Evolutionary conservation across 495 filamentous ascomycete genomes (phyloP), one percentile per base, ranked within the genome.

Genomic region (Penicillium crystallinum): DNA sequence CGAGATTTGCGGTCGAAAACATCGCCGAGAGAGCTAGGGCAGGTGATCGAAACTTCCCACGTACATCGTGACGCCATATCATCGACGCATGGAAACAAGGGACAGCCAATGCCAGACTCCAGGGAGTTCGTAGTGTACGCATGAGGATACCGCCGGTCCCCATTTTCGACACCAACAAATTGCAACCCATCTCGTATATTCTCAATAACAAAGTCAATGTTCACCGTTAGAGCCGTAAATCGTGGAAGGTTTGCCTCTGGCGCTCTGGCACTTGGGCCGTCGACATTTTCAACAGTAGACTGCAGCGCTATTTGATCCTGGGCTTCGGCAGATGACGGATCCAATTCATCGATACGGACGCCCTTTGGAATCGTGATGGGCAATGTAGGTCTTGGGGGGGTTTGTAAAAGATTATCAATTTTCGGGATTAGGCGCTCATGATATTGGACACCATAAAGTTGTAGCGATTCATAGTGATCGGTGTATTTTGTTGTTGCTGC

Each of bases 41-140:
- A 91, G 36, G 84, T 91, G 53, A 98, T 85, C 2, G 85, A 86
- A 21, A 99, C 71, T 47, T 90, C 90, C 91, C 91, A 99, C 1
- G 81, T 82, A 64, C 85, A 92, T 48, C 89, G 80, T 27, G 87
- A 81, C 22, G 80, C 78, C 4, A 84, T 77, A 62, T 95, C 87
- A 63, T 97, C 95, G 21, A 97, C 75, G 56, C 91, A 97, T 9
- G 93, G 93, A 58, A 97, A 97, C 10, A 97, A 80, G 59, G 85
- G 87, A 48, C 82, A 91, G 5, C 89, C 86, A 33, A 80, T 81
- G n/a, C 91, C 90, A 5, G 89, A 81, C 43, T 84, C 83, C 14
- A 84, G 66, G 2, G 82, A 85, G 56, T 91, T 91, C 21, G 85
- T 89, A 0, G 95, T 92, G 64, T 91, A 99, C 1, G 87, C 86